These are phyloP conservation scores for Metschnikowia shivogae DNA, from an alignment of 805 yeast genomes.

Conservation along the genomic window DNA sequence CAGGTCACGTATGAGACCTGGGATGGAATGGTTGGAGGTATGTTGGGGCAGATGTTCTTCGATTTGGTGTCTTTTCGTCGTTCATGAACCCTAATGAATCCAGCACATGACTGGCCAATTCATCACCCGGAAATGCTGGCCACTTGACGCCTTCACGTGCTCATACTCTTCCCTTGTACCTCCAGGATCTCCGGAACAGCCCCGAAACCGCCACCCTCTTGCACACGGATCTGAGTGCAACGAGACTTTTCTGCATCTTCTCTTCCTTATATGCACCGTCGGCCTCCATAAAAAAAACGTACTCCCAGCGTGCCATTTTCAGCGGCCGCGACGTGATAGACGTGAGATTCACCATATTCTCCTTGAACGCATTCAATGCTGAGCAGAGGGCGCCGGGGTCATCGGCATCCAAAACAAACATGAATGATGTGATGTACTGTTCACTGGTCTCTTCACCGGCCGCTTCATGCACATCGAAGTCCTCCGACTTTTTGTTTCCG, in stretches of 20 bases:
- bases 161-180: slow-evolving; percentile 22
- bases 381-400: slow-evolving; percentile 73
- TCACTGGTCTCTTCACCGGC: background rate
- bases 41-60: too few species aligned
- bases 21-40: too few species aligned
- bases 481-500: background rate
- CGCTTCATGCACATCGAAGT: background rate
- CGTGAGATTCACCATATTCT: slow-evolving; percentile 57
- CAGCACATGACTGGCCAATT: too few species aligned
- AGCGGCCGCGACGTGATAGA: slow-evolving; percentile 79
- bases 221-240: slow-evolving; percentile 42
- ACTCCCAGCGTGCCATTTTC: slow-evolving; percentile 65
- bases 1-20: too few species aligned
- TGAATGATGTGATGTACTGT: slow-evolving; percentile 46
- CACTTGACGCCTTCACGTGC: background rate
- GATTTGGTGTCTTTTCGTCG: too few species aligned
- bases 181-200: slow-evolving; percentile 44
- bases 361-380: slow-evolving; percentile 55
- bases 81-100: too few species aligned
- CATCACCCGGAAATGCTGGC: too few species aligned
- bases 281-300: slow-evolving; percentile 76
- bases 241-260: slow-evolving; percentile 31
- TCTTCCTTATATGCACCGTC: slow-evolving; percentile 38
- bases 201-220: slow-evolving; percentile 58
- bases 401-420: slow-evolving; percentile 60